Evolutionary conservation across 495 filamentous ascomycete species (phyloP), one percentile per base, ranked within the genome.

Genomic region (Aspergillus nanangensis): DNA sequence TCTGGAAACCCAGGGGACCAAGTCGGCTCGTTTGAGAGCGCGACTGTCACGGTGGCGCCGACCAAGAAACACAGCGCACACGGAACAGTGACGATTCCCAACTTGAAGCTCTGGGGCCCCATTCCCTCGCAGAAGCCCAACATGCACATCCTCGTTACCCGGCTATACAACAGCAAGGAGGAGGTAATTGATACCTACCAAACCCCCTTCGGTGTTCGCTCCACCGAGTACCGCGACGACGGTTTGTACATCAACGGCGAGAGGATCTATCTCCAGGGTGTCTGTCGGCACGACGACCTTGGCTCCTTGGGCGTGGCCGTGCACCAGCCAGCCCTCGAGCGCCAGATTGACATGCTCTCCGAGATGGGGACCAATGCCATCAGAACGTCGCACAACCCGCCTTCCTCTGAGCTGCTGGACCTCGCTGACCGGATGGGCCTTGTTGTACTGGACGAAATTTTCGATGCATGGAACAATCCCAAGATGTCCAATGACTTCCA

Each of bases 341-440:
- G 44, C 1, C 44, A 47, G 22, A 10, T 47, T 3, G 35, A 47
- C 17, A 25, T 39, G 0, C 35, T 47, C 5, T 25, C 20, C 7
- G 44, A 47, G 3, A n/a, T 47, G 3, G 44, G 44, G 2, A 17
- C 14, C 23, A 47, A 47, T 19, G 44, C 44, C 5, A 47, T 47
- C 36, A 4, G 44, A n/a, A 47, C 31, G 35, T 23, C 44, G 8
- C 44, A 47, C 17, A 47, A 47, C 24, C 44, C 44, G 1, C 44
- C 44, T 4, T n/a, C 44, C 5, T 36, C 44, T 10, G 44, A 47
- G 23, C 36, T 47, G 9, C 35, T 47, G 14, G 35, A 39, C 7
- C 14, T 47, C 15, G 40, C 44, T n/a, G 44, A 47, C 14, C 22
- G 20, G 2, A 47, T 47, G 44, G 44, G 44, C 9, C 33, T 47